These are phyloP conservation scores for Pleurotus eryngii DNA, from an alignment of 768 basidiomycete genomes.

Conservation along the genomic window DNA sequence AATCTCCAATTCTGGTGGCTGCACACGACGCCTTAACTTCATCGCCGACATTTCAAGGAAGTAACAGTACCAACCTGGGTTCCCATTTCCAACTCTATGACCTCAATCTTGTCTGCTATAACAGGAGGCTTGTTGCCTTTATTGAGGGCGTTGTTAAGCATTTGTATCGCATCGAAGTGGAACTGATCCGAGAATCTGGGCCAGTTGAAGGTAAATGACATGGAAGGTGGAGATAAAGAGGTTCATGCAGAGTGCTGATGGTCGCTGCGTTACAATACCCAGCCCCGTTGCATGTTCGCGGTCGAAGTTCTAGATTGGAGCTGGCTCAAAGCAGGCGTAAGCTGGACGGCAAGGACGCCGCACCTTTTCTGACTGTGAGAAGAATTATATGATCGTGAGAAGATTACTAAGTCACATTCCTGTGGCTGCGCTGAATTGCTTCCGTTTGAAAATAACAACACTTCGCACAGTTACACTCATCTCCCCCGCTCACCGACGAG, in stretches of 20 bases:
- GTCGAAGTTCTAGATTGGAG: not conserved
- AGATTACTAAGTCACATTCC: not conserved
- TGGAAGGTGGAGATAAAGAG: conserved; percentile 21
- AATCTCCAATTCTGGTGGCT: conserved; percentile 97
- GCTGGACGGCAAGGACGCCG: not conserved
- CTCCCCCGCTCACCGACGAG: conserved; percentile 11
- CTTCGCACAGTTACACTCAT: not conserved
- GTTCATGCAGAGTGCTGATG: not conserved
- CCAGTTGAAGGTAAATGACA: conserved; percentile 95
- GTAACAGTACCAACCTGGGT: conserved; percentile 63
- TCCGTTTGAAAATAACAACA: not conserved
- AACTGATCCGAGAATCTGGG: conserved; percentile 96
- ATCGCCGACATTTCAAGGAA: not conserved
- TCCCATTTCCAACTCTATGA: conserved; percentile 99
- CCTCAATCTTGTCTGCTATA: conserved; percentile 96
- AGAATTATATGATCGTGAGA: not conserved
- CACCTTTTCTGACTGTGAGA: not conserved
- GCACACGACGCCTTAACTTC: conserved; percentile 4
- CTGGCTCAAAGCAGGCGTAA: not conserved
- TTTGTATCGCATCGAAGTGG: conserved; percentile 91
- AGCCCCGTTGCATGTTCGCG: not conserved
- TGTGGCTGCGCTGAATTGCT: not conserved
- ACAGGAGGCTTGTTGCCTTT: conserved; percentile 97
- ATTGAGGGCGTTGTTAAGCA: conserved; percentile 96
- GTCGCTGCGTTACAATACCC: not conserved